Evolutionary conservation across 108 stramenopile species (phyloP).

Genomic region (Bacterosira constricta): DNA sequence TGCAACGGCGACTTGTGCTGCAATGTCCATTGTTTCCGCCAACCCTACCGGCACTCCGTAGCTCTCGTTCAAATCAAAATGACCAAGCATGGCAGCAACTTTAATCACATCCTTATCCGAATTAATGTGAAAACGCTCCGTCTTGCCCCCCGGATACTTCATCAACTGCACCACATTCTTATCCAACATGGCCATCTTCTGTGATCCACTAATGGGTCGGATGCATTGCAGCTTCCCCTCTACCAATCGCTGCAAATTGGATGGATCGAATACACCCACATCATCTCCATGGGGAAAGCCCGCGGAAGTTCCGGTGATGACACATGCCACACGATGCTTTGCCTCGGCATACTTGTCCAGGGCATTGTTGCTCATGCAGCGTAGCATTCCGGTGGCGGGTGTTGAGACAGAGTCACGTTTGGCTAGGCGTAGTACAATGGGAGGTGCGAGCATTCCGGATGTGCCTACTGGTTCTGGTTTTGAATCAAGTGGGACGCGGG

Average conservation of each 20-base stretch:
- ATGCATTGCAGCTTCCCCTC: conserved; percentile 83
- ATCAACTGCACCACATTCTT: conserved; percentile 92
- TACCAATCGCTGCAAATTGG: conserved; percentile 81
- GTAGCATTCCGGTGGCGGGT: conserved; percentile 74
- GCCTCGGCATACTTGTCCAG: conserved; percentile 56
- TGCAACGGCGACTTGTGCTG: conserved; percentile 95
- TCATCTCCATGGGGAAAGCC: conserved; percentile 83
- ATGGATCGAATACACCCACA: conserved; percentile 65
- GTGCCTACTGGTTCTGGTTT: conserved; percentile 55
- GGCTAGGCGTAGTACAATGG: conserved; percentile 73
- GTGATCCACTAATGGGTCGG: conserved; percentile 60
- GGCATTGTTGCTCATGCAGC: conserved; percentile 51
- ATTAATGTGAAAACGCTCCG: conserved; percentile 59
- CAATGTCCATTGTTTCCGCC: conserved; percentile 95
- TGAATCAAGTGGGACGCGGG: conserved; percentile 74
- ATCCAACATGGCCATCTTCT: conserved; percentile 83
- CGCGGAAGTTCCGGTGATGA: conserved; percentile 94
- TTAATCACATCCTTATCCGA: conserved; percentile 74
- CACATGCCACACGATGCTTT: conserved; percentile 74
- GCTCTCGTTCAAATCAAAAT: conserved; percentile 67
- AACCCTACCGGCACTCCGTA: conserved; percentile 91
- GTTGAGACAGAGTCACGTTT: conserved; percentile 61
- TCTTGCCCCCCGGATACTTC: conserved; percentile 70
- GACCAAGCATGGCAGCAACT: conserved; percentile 89
- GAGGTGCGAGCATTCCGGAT: conserved; percentile 70